Percentiles rank a stretch among this genome's conserved stretches.
Evolutionary conservation across 2,329 filamentous ascomycete genomes (phyloP).

Genomic region (Rhynchosporium secalis): DNA sequence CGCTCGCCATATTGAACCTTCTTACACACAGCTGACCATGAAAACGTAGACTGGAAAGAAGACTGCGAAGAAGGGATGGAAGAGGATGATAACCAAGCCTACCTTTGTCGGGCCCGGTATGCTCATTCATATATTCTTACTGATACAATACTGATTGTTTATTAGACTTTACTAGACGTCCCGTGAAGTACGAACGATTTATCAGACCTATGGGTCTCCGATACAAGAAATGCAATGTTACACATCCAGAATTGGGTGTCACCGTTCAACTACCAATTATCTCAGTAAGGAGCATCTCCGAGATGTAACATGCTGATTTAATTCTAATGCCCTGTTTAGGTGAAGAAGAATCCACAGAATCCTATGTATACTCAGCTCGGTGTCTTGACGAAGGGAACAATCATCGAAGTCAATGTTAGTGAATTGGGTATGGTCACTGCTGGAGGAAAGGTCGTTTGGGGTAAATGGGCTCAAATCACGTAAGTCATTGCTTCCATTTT

Average conservation of each 20-base stretch:
- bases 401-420: constrained; percentile 88
- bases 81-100: constrained; percentile 69
- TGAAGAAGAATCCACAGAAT: constrained; percentile 83
- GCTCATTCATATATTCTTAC: neutral
- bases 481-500: neutral
- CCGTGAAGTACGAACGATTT: constrained; percentile 72
- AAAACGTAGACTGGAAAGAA: constrained; percentile 83
- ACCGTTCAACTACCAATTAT: constrained; percentile 84
- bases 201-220: constrained; percentile 75
- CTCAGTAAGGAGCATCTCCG: constrained; percentile 44
- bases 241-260: constrained; percentile 51
- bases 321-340: constrained; percentile 5
- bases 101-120: constrained; percentile 86
- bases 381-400: constrained; percentile 81
- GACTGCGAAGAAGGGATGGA: constrained; percentile 70
- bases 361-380: constrained; percentile 91
- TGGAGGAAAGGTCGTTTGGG: constrained; percentile 88
- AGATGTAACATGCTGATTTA: too few relatives aligned
- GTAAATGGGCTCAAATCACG: constrained; percentile 72
- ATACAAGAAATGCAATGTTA: constrained; percentile 64
- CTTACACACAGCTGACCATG: neutral
- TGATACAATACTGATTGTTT: neutral
- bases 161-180: constrained; percentile 78
- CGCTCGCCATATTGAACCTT: neutral
- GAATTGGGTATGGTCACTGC: constrained; percentile 91